Base-by-base conservation (phyloP, 257 asterid genomes). In the Gentiana dahurica region DNA sequence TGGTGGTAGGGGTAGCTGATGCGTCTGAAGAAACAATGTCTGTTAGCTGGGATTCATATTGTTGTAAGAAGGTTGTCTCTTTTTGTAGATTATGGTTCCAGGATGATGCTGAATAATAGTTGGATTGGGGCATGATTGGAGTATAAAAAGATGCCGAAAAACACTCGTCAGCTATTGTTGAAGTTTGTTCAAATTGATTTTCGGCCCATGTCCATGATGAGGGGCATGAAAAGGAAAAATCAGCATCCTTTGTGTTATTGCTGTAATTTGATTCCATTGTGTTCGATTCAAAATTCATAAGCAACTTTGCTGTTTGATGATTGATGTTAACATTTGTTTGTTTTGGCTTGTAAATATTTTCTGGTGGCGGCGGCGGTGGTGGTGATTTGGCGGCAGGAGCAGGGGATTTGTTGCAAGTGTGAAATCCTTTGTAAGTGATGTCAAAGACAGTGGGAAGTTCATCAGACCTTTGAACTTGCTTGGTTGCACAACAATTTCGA, bases 401-500 rank as follows among this genome's bases (percentile, higher is more conserved):
- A 52, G 45, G 6, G 12, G 66, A 60, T 12, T 56, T 79, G 73
- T 64, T 58, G 73, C 96, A 88, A 2, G 78, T 58, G 68, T 92
- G 97, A 3, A 63, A 46, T 37, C 97, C 98, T 75, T 71, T 88
- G 80, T 83, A 81, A 1, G 90, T 83, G 79, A 92, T 60, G 35
- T 92, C 95, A 34, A 92, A 83, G 34, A 85, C 7, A 36, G 77
- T 65, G 32, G 93, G 87, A 56, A 87, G 95, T 8, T 81, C 88
- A 62, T 87, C 95, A 8, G 94, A 88, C 71, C 97, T 83, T 37
- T 92, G 98, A 60, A 92, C 95, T 75, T 92, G 98, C 75, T 85
- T 92, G 5, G 87, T 85, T 10, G 97, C 98, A 94, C 89, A 81
- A 61, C 98, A 88, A 50, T 83, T 77, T 34, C 68, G 71, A 7